Evolutionary conservation across 108 stramenopile species (phyloP).

Genomic region (Hondaea fermentalgiana): DNA sequence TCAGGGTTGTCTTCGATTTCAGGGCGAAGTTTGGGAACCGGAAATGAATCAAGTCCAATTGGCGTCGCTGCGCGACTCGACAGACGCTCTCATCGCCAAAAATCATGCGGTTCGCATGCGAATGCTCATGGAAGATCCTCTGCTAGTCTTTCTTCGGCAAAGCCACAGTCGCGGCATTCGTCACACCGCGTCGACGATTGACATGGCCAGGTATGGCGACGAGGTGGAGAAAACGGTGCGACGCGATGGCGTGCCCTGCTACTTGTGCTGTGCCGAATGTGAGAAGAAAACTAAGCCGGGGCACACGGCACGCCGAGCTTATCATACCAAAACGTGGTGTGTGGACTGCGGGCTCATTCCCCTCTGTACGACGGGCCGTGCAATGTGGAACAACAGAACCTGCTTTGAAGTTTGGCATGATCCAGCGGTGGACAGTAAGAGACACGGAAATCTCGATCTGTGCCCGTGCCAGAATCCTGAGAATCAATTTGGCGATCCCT

Average conservation of each 20-base stretch:
- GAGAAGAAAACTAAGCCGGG: background rate
- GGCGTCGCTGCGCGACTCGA: background rate
- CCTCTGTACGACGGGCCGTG: background rate
- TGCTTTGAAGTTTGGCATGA: constrained; percentile 5
- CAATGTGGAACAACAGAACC: background rate
- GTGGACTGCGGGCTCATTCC: background rate
- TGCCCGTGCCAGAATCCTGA: background rate
- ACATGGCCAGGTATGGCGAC: background rate
- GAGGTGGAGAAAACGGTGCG: background rate
- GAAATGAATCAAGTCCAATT: background rate
- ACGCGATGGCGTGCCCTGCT: background rate
- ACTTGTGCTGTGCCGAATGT: background rate
- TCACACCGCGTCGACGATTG: background rate
- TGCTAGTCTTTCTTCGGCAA: background rate
- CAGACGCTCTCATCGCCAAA: background rate
- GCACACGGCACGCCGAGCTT: background rate
- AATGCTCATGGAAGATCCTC: background rate
- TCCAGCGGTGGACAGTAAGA: background rate
- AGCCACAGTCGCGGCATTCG: background rate
- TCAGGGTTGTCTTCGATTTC: background rate
- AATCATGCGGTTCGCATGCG: background rate
- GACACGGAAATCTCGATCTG: background rate
- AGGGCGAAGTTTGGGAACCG: background rate
- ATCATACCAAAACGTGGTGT: background rate
- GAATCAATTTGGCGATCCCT: background rate